These are phyloP conservation scores for Emmonsiellopsis sp. DNA, from an alignment of 2,329 filamentous ascomycete species.

Conservation along the genomic window DNA sequence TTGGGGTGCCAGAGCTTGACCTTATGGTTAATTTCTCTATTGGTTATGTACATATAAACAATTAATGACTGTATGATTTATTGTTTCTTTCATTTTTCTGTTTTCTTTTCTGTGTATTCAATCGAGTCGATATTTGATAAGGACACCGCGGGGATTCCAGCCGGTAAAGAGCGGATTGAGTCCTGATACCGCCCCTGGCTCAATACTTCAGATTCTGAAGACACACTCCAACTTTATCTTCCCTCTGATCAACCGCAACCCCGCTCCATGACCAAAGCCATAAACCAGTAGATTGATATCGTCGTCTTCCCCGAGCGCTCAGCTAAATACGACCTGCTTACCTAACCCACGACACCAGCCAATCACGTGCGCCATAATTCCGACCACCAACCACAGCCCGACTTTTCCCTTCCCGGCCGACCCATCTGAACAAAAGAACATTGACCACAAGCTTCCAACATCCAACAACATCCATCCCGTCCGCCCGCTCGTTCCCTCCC, in stretches of 20 bases:
- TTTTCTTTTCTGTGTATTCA: too few relatives aligned
- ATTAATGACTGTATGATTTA: neutral
- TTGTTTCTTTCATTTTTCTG: too few relatives aligned
- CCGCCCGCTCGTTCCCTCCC: conserved; percentile 18
- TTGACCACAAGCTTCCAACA: neutral
- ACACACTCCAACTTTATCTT: too few relatives aligned
- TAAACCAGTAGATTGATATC: neutral
- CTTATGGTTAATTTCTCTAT: neutral
- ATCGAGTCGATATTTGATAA: too few relatives aligned
- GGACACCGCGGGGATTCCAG: too few relatives aligned
- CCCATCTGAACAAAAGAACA: neutral
- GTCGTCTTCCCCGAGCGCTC: too few relatives aligned
- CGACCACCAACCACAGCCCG: conserved; percentile 25
- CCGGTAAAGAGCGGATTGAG: too few relatives aligned
- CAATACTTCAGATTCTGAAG: too few relatives aligned
- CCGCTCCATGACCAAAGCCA: neutral
- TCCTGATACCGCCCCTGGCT: too few relatives aligned
- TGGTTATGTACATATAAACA: neutral
- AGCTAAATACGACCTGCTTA: neutral
- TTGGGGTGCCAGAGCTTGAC: neutral
- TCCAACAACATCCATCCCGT: conserved; percentile 25
- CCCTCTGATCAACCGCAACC: too few relatives aligned
- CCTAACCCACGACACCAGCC: conserved; percentile 13
- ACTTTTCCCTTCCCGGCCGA: conserved; percentile 26
- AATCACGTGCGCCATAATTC: conserved; percentile 34